These are phyloP conservation scores for Collybia sordida DNA, from an alignment of 768 basidiomycete genomes.

Conservation along the genomic window DNA sequence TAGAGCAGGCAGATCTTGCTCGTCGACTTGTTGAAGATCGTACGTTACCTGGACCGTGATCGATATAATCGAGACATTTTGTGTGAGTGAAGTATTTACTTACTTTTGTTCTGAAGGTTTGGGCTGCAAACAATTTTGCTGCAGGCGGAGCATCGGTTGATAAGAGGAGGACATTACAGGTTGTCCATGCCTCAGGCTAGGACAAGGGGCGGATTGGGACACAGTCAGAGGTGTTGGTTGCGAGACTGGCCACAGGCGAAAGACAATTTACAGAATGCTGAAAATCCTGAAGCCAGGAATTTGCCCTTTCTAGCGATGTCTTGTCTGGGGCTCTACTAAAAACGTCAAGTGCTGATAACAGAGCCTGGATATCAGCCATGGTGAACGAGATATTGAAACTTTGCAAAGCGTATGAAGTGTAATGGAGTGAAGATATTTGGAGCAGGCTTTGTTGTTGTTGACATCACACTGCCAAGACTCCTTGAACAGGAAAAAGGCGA, in stretches of 20 bases:
- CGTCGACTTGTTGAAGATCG: slow-evolving; percentile 87
- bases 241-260: slow-evolving; percentile 68
- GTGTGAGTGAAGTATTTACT: slow-evolving; percentile 24
- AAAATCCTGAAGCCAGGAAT: slow-evolving; percentile 96
- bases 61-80: slow-evolving; percentile 28
- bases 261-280: slow-evolving; percentile 96
- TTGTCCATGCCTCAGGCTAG: slow-evolving; percentile 96
- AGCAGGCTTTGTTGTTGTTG: slow-evolving; percentile 37
- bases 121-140: slow-evolving; percentile 92
- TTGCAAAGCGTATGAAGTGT: slow-evolving; percentile 13
- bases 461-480: slow-evolving; percentile 12
- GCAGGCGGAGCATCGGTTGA: slow-evolving; percentile 74
- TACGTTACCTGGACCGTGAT: slow-evolving; percentile 77
- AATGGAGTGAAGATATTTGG: not conserved
- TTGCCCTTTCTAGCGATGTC: slow-evolving; percentile 79
- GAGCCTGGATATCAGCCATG: slow-evolving; percentile 71
- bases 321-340: slow-evolving; percentile 85
- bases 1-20: slow-evolving; percentile 69
- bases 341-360: slow-evolving; percentile 76
- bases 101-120: slow-evolving; percentile 95
- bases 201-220: slow-evolving; percentile 56
- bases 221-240: slow-evolving; percentile 66
- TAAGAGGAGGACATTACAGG: slow-evolving; percentile 88
- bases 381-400: slow-evolving; percentile 21
- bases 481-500: too few relatives aligned